Percentiles rank a stretch among this genome's conserved stretches.
Conservation (phyloP, 495 filamentous ascomycete genomes). For the Penicillium maclennaniae region DNA sequence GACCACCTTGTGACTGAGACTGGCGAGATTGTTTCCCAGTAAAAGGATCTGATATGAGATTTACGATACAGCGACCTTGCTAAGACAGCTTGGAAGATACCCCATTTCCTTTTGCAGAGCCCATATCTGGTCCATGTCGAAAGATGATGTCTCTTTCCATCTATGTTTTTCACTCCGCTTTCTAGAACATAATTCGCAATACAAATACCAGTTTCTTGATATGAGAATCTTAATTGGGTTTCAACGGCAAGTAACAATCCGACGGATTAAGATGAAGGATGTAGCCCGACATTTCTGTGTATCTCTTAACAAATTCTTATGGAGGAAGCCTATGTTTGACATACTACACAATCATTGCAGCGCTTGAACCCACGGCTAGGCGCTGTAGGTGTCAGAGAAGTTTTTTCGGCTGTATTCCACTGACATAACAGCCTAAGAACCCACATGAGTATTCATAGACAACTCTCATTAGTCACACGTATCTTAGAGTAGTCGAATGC, state of each 20-base stretch:
- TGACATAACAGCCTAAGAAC: slow-evolving; percentile 19
- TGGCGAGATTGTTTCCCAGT: slow-evolving; percentile 51
- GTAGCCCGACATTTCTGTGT: no score
- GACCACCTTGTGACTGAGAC: slow-evolving; percentile 72
- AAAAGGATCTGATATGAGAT: slow-evolving; percentile 9
- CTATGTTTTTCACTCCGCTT: slow-evolving; percentile 6
- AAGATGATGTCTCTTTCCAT: slow-evolving; percentile 19
- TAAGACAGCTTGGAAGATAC: slow-evolving; percentile 23
- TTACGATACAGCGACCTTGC: slow-evolving; percentile 13
- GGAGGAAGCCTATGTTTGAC: slow-evolving; percentile 1
- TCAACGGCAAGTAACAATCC: not conserved
- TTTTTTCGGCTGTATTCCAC: slow-evolving; percentile 6
- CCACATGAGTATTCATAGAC: slow-evolving; percentile 11
- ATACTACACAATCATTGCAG: slow-evolving; percentile 17
- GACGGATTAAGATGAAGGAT: not conserved
- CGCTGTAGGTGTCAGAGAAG: slow-evolving; percentile 11
- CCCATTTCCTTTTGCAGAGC: slow-evolving; percentile 16
- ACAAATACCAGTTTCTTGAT: not conserved
- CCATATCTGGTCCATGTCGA: slow-evolving; percentile 11
- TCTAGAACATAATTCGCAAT: slow-evolving; percentile 16
- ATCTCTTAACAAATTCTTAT: not conserved
- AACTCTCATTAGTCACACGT: not conserved
- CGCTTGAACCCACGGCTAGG: slow-evolving; percentile 17
- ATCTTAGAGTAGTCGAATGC: not conserved
- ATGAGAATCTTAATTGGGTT: not conserved